Evolutionary conservation across 768 basidiomycete species (phyloP).

Genomic region (Psilocybe cubensis): DNA sequence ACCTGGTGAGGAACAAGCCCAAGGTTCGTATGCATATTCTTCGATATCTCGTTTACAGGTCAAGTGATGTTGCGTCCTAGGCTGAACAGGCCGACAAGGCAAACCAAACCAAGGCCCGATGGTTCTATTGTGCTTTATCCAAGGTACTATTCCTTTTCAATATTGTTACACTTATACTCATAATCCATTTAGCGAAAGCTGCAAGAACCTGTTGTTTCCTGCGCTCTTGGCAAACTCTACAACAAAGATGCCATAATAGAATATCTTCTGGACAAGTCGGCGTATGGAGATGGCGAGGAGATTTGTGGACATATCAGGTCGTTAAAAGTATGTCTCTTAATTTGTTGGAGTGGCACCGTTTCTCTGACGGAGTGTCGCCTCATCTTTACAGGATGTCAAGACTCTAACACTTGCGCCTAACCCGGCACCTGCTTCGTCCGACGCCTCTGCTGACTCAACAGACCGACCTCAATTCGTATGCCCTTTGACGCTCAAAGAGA

Average conservation of each 20-base stretch:
- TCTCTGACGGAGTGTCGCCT: neutral
- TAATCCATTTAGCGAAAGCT: slow-evolving; percentile 63
- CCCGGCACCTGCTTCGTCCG: slow-evolving; percentile 48
- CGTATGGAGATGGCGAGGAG: slow-evolving; percentile 89
- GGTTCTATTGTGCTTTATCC: slow-evolving; percentile 94
- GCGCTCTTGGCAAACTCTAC: slow-evolving; percentile 91
- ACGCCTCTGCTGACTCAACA: slow-evolving; percentile 34
- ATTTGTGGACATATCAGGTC: slow-evolving; percentile 93
- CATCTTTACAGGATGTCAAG: slow-evolving; percentile 72
- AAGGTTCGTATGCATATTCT: slow-evolving; percentile 49
- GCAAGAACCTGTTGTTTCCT: slow-evolving; percentile 88
- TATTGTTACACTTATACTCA: neutral
- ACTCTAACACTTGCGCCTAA: slow-evolving; percentile 82
- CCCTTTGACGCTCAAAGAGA: slow-evolving; percentile 90
- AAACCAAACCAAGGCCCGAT: slow-evolving; percentile 84
- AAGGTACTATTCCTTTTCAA: slow-evolving; percentile 56
- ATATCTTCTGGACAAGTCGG: slow-evolving; percentile 79
- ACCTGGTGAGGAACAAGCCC: slow-evolving; percentile 72
- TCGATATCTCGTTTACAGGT: neutral
- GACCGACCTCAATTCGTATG: slow-evolving; percentile 81
- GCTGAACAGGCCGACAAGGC: slow-evolving; percentile 91
- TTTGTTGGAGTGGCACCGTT: neutral
- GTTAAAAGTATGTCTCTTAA: slow-evolving; percentile 68
- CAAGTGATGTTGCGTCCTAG: slow-evolving; percentile 32
- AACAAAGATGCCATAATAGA: slow-evolving; percentile 96